Conservation (phyloP, 176 grass and related monocot species). For the Triticum urartu region DNA sequence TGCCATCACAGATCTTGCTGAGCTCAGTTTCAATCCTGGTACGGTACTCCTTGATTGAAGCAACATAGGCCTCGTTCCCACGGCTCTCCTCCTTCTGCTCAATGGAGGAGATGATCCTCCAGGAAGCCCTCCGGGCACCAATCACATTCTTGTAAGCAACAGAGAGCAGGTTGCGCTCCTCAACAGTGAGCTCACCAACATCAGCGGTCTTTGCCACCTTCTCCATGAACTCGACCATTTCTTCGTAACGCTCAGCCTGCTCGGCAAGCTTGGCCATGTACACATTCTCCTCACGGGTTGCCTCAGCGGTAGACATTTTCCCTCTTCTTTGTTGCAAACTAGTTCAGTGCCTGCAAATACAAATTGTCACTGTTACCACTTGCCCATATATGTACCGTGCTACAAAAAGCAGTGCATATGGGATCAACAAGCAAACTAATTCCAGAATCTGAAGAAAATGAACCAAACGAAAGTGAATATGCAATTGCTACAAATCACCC, state of each 20-base stretch:
- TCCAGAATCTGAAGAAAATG: not conserved
- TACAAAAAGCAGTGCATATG: not conserved
- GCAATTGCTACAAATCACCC: not conserved
- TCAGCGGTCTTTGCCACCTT: slow-evolving; percentile 48
- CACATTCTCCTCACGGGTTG: slow-evolving; percentile 54
- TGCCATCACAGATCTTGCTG: slow-evolving; percentile 62
- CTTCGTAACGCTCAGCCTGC: slow-evolving; percentile 61
- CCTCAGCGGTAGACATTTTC: slow-evolving; percentile 40
- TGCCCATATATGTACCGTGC: not conserved
- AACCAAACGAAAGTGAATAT: not conserved
- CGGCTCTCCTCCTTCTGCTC: slow-evolving; percentile 73
- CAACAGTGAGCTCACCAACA: slow-evolving; percentile 51
- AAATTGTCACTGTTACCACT: not conserved
- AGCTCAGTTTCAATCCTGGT: slow-evolving; percentile 56
- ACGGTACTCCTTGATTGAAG: slow-evolving; percentile 52
- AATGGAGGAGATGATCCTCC: slow-evolving; percentile 63
- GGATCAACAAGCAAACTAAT: not conserved
- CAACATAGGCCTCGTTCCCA: slow-evolving; percentile 48
- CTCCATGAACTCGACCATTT: slow-evolving; percentile 68
- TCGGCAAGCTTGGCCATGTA: slow-evolving; percentile 65
- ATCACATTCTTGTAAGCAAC: slow-evolving; percentile 67
- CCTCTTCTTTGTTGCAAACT: not conserved
- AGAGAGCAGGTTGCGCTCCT: slow-evolving; percentile 64
- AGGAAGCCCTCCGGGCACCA: slow-evolving; percentile 51
- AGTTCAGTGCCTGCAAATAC: slow-evolving; percentile 3